Percentiles rank a stretch among this genome's conserved stretches.
Evolutionary conservation across 495 filamentous ascomycete species (phyloP).

Genomic region (Penicillium desertorum): DNA sequence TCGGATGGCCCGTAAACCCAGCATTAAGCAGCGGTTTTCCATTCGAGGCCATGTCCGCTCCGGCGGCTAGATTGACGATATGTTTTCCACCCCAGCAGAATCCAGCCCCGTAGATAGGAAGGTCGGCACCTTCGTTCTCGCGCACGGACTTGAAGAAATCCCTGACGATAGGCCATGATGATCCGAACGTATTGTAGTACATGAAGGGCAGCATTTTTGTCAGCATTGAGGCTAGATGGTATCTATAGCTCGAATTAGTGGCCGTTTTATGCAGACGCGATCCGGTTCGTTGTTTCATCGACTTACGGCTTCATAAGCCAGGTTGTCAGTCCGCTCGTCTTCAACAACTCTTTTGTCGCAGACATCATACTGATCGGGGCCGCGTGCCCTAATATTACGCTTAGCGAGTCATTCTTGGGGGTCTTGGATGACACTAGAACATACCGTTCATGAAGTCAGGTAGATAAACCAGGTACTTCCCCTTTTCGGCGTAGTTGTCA

Average conservation of each 20-base stretch:
- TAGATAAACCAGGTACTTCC: slow-evolving; percentile 50
- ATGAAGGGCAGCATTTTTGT: slow-evolving; percentile 32
- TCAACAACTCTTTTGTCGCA: neutral
- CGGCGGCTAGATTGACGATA: slow-evolving; percentile 42
- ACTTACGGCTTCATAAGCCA: slow-evolving; percentile 7
- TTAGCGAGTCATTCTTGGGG: neutral
- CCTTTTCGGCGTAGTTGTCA: slow-evolving; percentile 52
- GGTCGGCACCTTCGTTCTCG: slow-evolving; percentile 25
- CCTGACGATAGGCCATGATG: slow-evolving; percentile 43
- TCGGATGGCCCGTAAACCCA: slow-evolving; percentile 57
- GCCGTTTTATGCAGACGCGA: too few species aligned
- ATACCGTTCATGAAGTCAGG: slow-evolving; percentile 62
- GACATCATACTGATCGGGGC: neutral
- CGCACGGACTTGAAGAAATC: slow-evolving; percentile 50
- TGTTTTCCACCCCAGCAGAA: slow-evolving; percentile 64
- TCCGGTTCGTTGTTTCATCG: neutral
- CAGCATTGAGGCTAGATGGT: neutral
- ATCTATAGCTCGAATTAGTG: neutral
- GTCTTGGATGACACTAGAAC: slow-evolving; percentile 5
- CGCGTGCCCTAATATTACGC: neutral
- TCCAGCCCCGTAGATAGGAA: slow-evolving; percentile 49
- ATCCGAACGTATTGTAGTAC: slow-evolving; percentile 31
- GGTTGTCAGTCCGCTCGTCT: neutral
- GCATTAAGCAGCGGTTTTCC: slow-evolving; percentile 48
- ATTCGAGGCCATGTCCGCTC: slow-evolving; percentile 16